Percentiles rank a stretch among this genome's conserved stretches.
Conservation (phyloP, 257 asterid species). For the Solanum chiquidenum region DNA sequence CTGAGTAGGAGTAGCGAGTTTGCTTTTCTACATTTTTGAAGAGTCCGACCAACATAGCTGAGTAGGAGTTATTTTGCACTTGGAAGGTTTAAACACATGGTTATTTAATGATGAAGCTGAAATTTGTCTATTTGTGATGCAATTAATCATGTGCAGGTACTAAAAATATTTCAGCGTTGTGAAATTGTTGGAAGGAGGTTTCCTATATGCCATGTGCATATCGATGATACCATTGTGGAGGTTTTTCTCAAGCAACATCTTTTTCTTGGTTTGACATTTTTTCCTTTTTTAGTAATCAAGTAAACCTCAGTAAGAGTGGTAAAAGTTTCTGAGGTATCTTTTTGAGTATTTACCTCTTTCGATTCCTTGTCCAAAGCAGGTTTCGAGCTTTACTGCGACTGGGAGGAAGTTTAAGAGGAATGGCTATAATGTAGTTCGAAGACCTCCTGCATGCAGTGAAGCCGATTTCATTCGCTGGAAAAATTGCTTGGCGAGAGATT, state of each 20-base stretch:
- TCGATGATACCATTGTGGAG: constrained; percentile 15
- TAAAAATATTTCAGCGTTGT: constrained; percentile 9
- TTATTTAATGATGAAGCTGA: not conserved
- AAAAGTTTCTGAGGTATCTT: not conserved
- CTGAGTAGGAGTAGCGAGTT: not conserved
- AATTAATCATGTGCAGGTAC: constrained; percentile 10
- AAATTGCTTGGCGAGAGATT: constrained; percentile 21
- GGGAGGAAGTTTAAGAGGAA: constrained; percentile 9
- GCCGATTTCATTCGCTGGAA: constrained; percentile 21
- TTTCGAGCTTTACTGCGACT: constrained; percentile 19
- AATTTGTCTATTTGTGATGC: not conserved
- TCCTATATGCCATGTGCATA: constrained; percentile 23
- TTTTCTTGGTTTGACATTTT: not conserved
- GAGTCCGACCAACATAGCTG: not conserved
- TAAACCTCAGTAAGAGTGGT: not conserved
- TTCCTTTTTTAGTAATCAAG: not conserved
- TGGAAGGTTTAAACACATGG: not conserved
- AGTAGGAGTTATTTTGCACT: not conserved
- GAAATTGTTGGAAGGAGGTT: constrained; percentile 19
- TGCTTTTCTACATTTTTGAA: not conserved
- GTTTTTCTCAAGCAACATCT: not conserved
- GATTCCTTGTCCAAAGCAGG: constrained; percentile 3
- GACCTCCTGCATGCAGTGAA: constrained; percentile 11
- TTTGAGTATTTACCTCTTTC: not conserved
- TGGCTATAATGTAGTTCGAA: not conserved